Conservation (phyloP, 2,329 filamentous ascomycete species). For the Torrubiella hemipterigena region DNA sequence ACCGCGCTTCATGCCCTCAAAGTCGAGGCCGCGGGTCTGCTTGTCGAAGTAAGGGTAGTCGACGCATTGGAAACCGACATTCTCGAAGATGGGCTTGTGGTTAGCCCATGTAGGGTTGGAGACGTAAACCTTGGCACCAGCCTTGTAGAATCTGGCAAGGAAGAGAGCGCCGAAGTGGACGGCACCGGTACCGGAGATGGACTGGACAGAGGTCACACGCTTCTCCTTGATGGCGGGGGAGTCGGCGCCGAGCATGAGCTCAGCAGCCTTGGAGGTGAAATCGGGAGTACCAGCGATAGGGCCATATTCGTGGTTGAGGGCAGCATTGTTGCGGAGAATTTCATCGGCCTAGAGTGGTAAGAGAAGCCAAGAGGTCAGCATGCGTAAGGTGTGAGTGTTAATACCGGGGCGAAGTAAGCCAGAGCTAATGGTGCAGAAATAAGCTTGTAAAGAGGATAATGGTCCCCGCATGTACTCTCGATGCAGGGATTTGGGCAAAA, state of each 20-base stretch:
- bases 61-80: slow-evolving; percentile 66
- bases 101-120: slow-evolving; percentile 97
- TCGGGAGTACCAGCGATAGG: slow-evolving; percentile 81
- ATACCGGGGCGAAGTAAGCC: neutral
- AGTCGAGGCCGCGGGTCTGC: slow-evolving; percentile 81
- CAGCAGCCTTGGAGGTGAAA: slow-evolving; percentile 83
- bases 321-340: slow-evolving; percentile 74
- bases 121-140: slow-evolving; percentile 70
- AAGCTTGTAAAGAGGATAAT: too few species aligned
- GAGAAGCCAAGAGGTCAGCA: slow-evolving; percentile 12
- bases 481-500: too few species aligned
- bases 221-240: slow-evolving; percentile 77
- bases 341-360: slow-evolving; percentile 63
- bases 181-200: slow-evolving; percentile 93
- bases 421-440: too few species aligned
- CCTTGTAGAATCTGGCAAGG: slow-evolving; percentile 79
- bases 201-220: slow-evolving; percentile 72
- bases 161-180: slow-evolving; percentile 90
- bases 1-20: slow-evolving; percentile 70
- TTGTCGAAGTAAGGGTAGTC: slow-evolving; percentile 92
- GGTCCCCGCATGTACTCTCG: too few species aligned
- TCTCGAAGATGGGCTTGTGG: slow-evolving; percentile 96
- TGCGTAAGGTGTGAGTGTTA: neutral
- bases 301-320: slow-evolving; percentile 95
- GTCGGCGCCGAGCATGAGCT: slow-evolving; percentile 70